phyloP scores from a whole-genome alignment of 2,329 filamentous ascomycete genomes.

The Aspergillus aculeatus region DNA sequence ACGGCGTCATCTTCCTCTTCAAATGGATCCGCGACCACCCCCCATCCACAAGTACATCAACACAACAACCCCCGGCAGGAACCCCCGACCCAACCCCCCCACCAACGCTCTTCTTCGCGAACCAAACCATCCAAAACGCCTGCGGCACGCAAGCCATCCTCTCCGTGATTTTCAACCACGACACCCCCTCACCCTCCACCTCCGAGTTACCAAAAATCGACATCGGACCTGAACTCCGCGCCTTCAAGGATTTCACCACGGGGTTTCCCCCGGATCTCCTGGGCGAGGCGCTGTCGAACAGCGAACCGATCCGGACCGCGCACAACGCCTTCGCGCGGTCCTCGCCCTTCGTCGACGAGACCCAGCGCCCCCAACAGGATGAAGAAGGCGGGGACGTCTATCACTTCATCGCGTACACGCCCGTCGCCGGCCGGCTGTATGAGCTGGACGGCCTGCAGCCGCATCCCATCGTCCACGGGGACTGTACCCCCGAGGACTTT shows the following conservation, averaged over 20 bases:
- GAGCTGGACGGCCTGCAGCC: slow-evolving; percentile 94
- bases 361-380: slow-evolving; percentile 66
- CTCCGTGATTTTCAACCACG: slow-evolving; percentile 85
- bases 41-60: slow-evolving; percentile 55
- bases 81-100: slow-evolving; percentile 73
- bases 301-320: slow-evolving; percentile 68
- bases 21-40: slow-evolving; percentile 67
- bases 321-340: slow-evolving; percentile 89
- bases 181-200: slow-evolving; percentile 27
- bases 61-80: slow-evolving; percentile 67
- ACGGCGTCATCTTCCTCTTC: slow-evolving; percentile 99
- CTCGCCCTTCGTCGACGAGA: slow-evolving; percentile 92
- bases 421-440: slow-evolving; percentile 76
- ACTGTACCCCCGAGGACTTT: slow-evolving; percentile 69
- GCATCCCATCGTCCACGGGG: slow-evolving; percentile 83
- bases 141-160: slow-evolving; percentile 95
- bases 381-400: slow-evolving; percentile 84
- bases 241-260: slow-evolving; percentile 86
- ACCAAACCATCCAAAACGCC: slow-evolving; percentile 97
- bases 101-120: slow-evolving; percentile 85
- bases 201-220: slow-evolving; percentile 51
- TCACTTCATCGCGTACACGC: slow-evolving; percentile 95
- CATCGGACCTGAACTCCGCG: slow-evolving; percentile 67
- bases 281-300: slow-evolving; percentile 70
- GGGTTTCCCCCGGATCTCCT: slow-evolving; percentile 74